Percentiles rank a stretch among this genome's conserved stretches.
phyloP scores from a whole-genome alignment of 192 early-diverging fungal species.

The Umbelopsis vinacea region DNA sequence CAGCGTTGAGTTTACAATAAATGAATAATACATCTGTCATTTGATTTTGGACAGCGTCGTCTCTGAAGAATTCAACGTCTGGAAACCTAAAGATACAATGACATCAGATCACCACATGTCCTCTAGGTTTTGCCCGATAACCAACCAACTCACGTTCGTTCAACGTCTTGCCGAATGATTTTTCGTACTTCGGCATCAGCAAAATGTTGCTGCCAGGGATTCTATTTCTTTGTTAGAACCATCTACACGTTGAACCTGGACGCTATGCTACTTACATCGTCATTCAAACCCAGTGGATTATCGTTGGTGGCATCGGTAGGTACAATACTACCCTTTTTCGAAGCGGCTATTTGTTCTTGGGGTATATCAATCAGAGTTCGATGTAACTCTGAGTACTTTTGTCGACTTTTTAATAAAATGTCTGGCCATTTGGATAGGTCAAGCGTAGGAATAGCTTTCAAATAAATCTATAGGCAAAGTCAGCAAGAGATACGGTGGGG shows the following conservation, averaged over 20 bases:
- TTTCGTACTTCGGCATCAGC: conserved; percentile 82
- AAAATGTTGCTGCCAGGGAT: conserved; percentile 95
- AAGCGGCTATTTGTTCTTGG: conserved; percentile 38
- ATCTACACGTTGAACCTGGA: not conserved
- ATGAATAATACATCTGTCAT: conserved; percentile 88
- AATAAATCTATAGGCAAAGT: conserved; percentile 46
- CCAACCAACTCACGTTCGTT: conserved; percentile 70
- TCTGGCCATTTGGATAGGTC: conserved; percentile 62
- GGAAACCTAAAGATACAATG: conserved; percentile 67
- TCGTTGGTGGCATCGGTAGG: conserved; percentile 66
- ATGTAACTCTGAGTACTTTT: conserved; percentile 69
- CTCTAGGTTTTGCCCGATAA: no score
- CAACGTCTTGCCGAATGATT: conserved; percentile 90
- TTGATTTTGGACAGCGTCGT: conserved; percentile 61
- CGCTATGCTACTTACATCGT: conserved; percentile 57
- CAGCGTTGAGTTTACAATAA: conserved; percentile 86
- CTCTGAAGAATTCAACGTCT: conserved; percentile 81
- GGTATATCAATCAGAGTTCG: conserved; percentile 71
- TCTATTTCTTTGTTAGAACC: conserved; percentile 49
- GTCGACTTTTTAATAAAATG: conserved; percentile 65
- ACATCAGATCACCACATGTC: no score
- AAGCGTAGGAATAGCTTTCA: conserved; percentile 53
- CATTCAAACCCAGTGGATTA: conserved; percentile 86
- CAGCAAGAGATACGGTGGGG: not conserved
- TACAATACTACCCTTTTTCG: conserved; percentile 43